Evolutionary conservation across 2,329 filamentous ascomycete species (phyloP), one percentile per base, ranked within the genome.

Genomic region (Aspergillus terreus): DNA sequence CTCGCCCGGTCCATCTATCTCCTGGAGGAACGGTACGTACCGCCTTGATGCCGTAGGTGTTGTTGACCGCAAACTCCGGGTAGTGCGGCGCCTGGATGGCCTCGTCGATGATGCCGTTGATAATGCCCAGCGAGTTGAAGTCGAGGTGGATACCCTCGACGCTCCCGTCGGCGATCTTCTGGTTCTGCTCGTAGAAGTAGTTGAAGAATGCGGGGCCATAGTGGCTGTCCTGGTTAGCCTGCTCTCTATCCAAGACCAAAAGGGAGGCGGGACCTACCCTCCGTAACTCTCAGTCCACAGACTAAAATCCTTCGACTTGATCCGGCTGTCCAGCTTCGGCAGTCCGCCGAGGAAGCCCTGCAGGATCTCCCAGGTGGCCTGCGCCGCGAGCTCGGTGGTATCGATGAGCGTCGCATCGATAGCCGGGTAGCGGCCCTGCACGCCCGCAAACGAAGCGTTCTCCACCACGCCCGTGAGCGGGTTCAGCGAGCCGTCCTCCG

Each of bases 131-230:
- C 0, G 77, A 76, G 56, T 80, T 78, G 64, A 82, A 78, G 44
- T 80, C 74, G 4, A 84, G 73, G 12, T 75, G 67, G 23, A 78
- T 73, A 11, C 80, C 80, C 0, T 73, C 63, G 21, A 70, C 65
- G 2, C 66, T 71, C 4, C 79, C 79, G 32, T 78, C 79, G 42
- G 70, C 60, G 56, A 84, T 83, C 50, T 75, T 70, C 46, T 76
- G 63, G 54, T 84, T 84, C 58, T 84, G 78, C 19, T 82, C 70
- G 48, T 81, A 74, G 64, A 84, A 84, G 63, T 82, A 77, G 50
- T 76, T 74, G 67, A 75, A 82, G 67, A 84, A 83, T 63, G 76
- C 71, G 6, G 78, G 78, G 4, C 78, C 78, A 54, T 80, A 79
- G 58, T 80, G 78, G 41, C 78, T 76, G 30, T 64, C 63, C 55